Evolutionary conservation across 352 stramenopile genomes (phyloP), one percentile per base, ranked within the genome.

Genomic region (Phytophthora pinifolia): DNA sequence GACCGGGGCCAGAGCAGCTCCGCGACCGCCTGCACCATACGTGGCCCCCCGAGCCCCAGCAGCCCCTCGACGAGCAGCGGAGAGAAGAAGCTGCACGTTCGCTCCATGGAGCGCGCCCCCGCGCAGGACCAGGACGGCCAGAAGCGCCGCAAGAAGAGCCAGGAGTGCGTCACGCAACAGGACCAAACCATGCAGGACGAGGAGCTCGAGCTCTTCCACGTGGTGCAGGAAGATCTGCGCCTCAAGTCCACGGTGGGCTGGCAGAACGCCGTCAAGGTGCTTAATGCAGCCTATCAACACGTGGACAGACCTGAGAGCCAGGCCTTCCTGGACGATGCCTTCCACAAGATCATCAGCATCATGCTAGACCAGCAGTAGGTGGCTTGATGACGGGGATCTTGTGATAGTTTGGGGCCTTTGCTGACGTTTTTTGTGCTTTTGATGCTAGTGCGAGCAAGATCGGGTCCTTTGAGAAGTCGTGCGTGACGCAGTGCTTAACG

Each of bases 281-380:
- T 96, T 20, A 90, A 85, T 29, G 67, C 79, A 25, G 86, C 86
- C 38, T 73, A 86, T 8, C 61, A 65, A 31, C 79, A 94, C 65
- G 57, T 91, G 14, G 77, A 94, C 5, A 70, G 74, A 2, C 62
- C 74, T 1, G 86, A 92, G 57, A 92, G 74, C 42, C 81, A 93
- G 58, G 67, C 56, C 7, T 96, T 94, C 34, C 59, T 96, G 34
- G 76, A 92, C 35, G 76, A 80, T 29, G 80, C 80, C 18, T 94
- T 96, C 59, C 43, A 55, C 34, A 83, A 88, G 59, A 89, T 96
- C 58, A 60, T 93, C 42, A 90, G 80, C 70, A 96, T 96, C 56
- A 96, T 96, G 86, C 72, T 96, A 14, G 86, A 96, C 46, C 86
- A 96, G 54, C 81, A 94, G 86, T 95, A 75, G 59, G 82, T 88